Conservation (phyloP, 1,139 yeast species). For the Sugiyamaella novakii region DNA sequence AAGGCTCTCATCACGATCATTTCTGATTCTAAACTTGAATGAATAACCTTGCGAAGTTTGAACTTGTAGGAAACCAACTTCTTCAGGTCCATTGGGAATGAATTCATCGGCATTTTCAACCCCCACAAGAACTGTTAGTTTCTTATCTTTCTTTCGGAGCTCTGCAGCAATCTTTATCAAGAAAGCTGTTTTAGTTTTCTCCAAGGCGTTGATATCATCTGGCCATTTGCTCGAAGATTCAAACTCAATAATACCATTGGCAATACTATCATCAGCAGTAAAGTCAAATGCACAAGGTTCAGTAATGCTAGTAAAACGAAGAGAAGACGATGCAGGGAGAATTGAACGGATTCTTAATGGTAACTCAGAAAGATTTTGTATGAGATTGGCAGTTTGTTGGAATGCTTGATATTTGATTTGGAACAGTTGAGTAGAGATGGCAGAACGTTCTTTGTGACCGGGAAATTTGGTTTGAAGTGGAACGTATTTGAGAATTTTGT, state of each 20-base stretch:
- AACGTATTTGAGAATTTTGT: conserved; percentile 41
- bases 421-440: conserved; percentile 56
- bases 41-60: conserved; percentile 88
- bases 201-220: conserved; percentile 80
- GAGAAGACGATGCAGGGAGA: conserved; percentile 65
- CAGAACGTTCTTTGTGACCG: conserved; percentile 46
- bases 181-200: conserved; percentile 88
- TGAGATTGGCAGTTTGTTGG: conserved; percentile 60
- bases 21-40: conserved; percentile 68
- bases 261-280: conserved; percentile 71
- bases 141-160: conserved; percentile 49
- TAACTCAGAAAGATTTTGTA: conserved; percentile 54
- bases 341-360: conserved; percentile 76
- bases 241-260: conserved; percentile 79
- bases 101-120: conserved; percentile 35
- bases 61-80: conserved; percentile 58
- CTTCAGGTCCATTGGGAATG: conserved; percentile 53
- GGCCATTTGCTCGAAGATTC: conserved; percentile 96
- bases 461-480: conserved; percentile 66
- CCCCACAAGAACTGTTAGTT: conserved; percentile 60
- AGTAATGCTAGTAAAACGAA: conserved; percentile 71
- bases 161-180: conserved; percentile 69
- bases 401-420: conserved; percentile 63
- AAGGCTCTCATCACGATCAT: conserved; percentile 79
- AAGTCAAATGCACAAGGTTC: conserved; percentile 84